Evolutionary conservation across 805 yeast genomes (phyloP).

Genomic region (Candida easanensis): DNA sequence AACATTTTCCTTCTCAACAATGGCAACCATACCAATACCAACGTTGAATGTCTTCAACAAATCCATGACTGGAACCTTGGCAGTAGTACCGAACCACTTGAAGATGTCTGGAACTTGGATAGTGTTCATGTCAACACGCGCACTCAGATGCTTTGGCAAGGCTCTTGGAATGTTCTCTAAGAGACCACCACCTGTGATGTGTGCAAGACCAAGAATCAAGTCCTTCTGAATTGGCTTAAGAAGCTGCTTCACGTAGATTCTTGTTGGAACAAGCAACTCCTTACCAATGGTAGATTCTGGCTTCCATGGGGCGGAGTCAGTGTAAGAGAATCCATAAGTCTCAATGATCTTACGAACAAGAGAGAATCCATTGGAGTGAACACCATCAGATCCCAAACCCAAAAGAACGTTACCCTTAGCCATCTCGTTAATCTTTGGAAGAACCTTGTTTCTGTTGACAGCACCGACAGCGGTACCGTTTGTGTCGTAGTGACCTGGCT

Average conservation of each 20-base stretch:
- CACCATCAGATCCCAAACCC: slow-evolving; percentile 89
- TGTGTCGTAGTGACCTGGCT: slow-evolving; percentile 93
- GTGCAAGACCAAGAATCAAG: slow-evolving; percentile 83
- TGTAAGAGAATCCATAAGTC: slow-evolving; percentile 66
- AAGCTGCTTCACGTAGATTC: slow-evolving; percentile 89
- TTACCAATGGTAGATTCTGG: slow-evolving; percentile 71
- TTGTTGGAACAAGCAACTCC: slow-evolving; percentile 84
- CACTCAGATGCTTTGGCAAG: slow-evolving; percentile 75
- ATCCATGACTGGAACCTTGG: slow-evolving; percentile 84
- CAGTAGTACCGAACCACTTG: slow-evolving; percentile 91
- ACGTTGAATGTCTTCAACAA: slow-evolving; percentile 87
- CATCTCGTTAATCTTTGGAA: slow-evolving; percentile 74
- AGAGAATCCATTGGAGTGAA: slow-evolving; percentile 96
- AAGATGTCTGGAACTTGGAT: slow-evolving; percentile 91
- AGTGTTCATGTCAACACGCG: slow-evolving; percentile 68
- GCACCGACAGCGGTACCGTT: slow-evolving; percentile 99
- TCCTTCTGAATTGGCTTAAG: slow-evolving; percentile 68
- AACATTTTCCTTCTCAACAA: slow-evolving; percentile 70
- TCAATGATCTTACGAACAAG: slow-evolving; percentile 90
- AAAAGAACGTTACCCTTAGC: slow-evolving; percentile 74
- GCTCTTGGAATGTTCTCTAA: slow-evolving; percentile 96
- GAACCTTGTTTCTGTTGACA: slow-evolving; percentile 66
- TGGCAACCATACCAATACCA: slow-evolving; percentile 95
- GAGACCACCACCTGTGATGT: slow-evolving; percentile 98
- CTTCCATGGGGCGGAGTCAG: slow-evolving; percentile 84